Base-by-base conservation (phyloP, 2,329 filamentous ascomycete genomes). In the Fusarium sp. region DNA sequence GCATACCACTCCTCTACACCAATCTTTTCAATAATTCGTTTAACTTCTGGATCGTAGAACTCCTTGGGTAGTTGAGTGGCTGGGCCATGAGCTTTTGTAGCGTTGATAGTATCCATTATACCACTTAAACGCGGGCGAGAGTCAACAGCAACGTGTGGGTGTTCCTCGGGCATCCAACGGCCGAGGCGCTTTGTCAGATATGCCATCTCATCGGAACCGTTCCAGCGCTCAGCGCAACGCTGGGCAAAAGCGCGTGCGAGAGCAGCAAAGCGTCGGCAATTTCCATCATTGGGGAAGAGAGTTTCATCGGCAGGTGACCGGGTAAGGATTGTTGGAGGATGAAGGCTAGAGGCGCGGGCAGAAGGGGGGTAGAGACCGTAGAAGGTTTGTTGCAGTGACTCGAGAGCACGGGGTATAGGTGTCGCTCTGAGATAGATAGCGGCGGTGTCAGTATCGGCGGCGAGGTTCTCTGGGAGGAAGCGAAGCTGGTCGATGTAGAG, bases 101-200 rank as follows among this genome's bases (percentile, higher is more conserved):
- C 88, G 76, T 97, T 98, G 74, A 98, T 87, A 0, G 93, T 96
- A 80, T 99, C 96, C 91, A 97, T 93, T 73, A 99, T 91, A 52
- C 96, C 96, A 8, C 90, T 94, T 14, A 98, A 83, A 42, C 94
- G 86, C 1, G 96, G 96, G 61, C 90, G 90, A 2, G 90, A 90
- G 77, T 97, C 94, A 11, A 98, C 92, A 25, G 91, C 92, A 11
- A 97, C 89, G 37, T 85, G 84, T 13, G 86, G 86, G 29, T 83
- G 85, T 35, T 85, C 84, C 10, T 88, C 84, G 0, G 93, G 93
- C 92, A 98, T 97, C 88, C 91, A 97, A 77, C 91, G 93, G 35
- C 91, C 89, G 53, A 94, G 88, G 60, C 92, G 80, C 62, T 87
- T 89, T 72, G 91, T 94, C 23, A 97, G 81, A 76, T 97, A 94